Conservation (phyloP, 345 rosid genomes). For the Eucalyptus polybractea region DNA sequence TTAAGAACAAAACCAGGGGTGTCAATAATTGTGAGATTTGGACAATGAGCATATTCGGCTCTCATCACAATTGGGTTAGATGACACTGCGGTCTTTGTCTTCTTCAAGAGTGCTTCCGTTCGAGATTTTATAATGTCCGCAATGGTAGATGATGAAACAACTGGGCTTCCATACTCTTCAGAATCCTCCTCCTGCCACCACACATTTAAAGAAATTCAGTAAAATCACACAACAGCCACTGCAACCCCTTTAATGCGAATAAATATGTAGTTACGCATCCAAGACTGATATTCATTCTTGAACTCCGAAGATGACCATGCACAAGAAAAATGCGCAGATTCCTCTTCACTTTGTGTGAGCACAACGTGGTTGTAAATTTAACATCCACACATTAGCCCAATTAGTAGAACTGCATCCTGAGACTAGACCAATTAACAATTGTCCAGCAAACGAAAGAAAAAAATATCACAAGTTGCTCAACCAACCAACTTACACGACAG, state of each 20-base stretch:
- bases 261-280: not conserved
- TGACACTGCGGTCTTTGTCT: constrained; percentile 76
- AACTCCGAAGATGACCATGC: not conserved
- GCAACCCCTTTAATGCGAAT: not conserved
- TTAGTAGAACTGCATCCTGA: not conserved
- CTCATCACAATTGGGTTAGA: constrained; percentile 94
- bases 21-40: constrained; percentile 89
- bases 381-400: not conserved
- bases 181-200: constrained; percentile 73
- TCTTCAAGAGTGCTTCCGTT: constrained; percentile 62
- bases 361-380: not conserved
- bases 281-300: not conserved
- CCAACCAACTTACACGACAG: not conserved
- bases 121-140: constrained; percentile 79
- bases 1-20: constrained; percentile 98
- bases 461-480: not conserved
- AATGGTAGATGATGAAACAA: constrained; percentile 52
- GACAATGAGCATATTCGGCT: constrained; percentile 96
- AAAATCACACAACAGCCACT: not conserved
- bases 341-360: not conserved
- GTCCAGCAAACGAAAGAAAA: not conserved
- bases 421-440: not conserved
- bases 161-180: constrained; percentile 78
- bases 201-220: not conserved
- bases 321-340: not conserved